Evolutionary conservation across 176 grass and related monocot genomes (phyloP), one percentile per base, ranked within the genome.

Genomic region (Cocos nucifera): DNA sequence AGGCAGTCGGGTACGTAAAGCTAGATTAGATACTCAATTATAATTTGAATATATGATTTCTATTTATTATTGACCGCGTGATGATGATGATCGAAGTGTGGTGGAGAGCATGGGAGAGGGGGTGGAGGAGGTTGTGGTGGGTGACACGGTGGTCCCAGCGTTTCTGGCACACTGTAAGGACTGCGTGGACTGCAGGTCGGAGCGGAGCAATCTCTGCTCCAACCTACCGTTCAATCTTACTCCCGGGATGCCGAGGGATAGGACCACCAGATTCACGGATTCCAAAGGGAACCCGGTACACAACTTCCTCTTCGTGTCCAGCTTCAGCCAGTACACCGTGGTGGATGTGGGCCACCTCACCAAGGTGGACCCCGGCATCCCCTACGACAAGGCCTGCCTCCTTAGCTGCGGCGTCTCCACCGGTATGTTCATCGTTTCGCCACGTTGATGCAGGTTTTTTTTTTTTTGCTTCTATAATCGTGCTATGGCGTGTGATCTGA

Each of bases 161-260:
- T 96, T 90, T 72, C 61, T 86, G 49, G 68, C 62, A 22, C 77
- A 96, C 59, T 96, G 91, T 83, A 63, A 51, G 70, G 86, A 90
- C n/a, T 90, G 91, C 61, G 61, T 56, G 17, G 86, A 96, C 80
- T 90, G 91, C 80, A 49, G 2, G 18, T 96, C 86, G 20, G 25
- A 65, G 18, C 67, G 80, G 51, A 96, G 91, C 80, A 96, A 96
- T 75, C n/a, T 90, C 25, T 96, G 91, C 66, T 87, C 91, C 39
- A 67, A 57, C 64, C 63, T 65, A 15, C 64, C 64, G 62, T 90
- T 90, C 67, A 28, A 51, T 5, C 39, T 81, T 66, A 23, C 39
- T 0, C 35, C 70, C 7, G 80, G 63, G 39, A 82, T 90, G 86
- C 83, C 78, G 19, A 68, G 86, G 74, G 83, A 85, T 70, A 61